These are phyloP conservation scores for Daldinia loculata DNA, from an alignment of 495 filamentous ascomycete species.

Conservation along the genomic window DNA sequence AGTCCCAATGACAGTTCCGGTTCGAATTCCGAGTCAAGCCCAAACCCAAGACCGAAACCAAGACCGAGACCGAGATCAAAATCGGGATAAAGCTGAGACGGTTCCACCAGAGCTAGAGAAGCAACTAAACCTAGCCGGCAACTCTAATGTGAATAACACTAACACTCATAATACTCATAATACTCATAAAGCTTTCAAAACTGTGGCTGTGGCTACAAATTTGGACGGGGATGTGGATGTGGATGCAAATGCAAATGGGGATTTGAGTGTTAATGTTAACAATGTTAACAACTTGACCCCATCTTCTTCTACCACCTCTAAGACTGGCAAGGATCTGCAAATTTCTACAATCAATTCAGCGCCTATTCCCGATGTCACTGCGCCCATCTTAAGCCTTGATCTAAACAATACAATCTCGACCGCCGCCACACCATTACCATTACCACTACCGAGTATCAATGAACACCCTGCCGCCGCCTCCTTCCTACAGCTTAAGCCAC, in stretches of 20 bases:
- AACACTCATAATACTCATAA: neutral
- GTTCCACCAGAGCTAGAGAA: constrained; percentile 39
- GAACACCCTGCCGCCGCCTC: constrained; percentile 31
- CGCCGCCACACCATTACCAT: constrained; percentile 14
- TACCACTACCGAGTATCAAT: constrained; percentile 42
- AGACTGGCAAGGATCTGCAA: constrained; percentile 36
- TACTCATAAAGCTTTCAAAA: neutral
- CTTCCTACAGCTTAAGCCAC: constrained; percentile 12
- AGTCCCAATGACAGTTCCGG: neutral
- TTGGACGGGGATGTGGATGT: neutral
- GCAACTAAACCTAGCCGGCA: constrained; percentile 20
- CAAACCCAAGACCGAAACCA: neutral
- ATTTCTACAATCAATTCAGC: constrained; percentile 40
- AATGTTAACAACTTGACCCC: constrained; percentile 16
- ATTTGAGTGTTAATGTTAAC: neutral
- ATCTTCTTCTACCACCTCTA: constrained; percentile 13
- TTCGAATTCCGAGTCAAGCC: constrained; percentile 14
- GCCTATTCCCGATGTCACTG: constrained; percentile 21
- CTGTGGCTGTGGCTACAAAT: constrained; percentile 1
- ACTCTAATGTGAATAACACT: constrained; percentile 6
- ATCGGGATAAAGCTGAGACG: constrained; percentile 24
- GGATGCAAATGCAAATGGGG: neutral
- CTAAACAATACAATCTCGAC: constrained; percentile 13
- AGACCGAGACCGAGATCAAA: neutral
- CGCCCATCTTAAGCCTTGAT: constrained; percentile 15